A percentile compares a stretch with the other conserved stretches of the same genome.
phyloP scores from a whole-genome alignment of 108 stramenopile genomes.

The Skeletonema tropicum region DNA sequence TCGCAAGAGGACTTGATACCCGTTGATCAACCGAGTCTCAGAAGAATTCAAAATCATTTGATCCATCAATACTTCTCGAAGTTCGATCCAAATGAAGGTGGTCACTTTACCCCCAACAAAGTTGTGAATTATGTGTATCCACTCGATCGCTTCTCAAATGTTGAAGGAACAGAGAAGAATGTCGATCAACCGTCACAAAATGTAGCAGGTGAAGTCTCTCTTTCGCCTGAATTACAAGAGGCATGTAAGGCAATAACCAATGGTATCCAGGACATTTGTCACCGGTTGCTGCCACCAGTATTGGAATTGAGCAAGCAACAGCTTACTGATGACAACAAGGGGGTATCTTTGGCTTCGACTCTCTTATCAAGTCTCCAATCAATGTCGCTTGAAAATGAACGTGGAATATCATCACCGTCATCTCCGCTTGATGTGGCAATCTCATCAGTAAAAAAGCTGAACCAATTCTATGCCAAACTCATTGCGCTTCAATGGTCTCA shows the following conservation, averaged over 20 bases:
- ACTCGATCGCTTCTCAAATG: constrained; percentile 40
- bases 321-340: background rate
- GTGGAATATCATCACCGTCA: constrained; percentile 8
- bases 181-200: constrained; percentile 20
- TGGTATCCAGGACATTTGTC: constrained; percentile 17
- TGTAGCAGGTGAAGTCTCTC: constrained; percentile 16
- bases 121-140: constrained; percentile 72
- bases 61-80: constrained; percentile 56
- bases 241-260: constrained; percentile 8
- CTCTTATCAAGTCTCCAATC: constrained; percentile 11
- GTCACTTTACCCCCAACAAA: constrained; percentile 63
- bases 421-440: constrained; percentile 24
- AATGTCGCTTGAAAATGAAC: constrained; percentile 9
- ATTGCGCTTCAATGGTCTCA: constrained; percentile 57
- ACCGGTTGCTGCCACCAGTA: constrained; percentile 20
- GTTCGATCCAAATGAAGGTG: constrained; percentile 42
- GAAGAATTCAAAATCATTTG: constrained; percentile 61
- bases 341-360: background rate
- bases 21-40: constrained; percentile 57
- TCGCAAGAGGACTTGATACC: constrained; percentile 56
- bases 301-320: constrained; percentile 9
- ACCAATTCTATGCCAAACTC: constrained; percentile 54
- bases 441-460: constrained; percentile 45
- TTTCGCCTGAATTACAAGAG: constrained; percentile 14
- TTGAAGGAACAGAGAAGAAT: constrained; percentile 24